A percentile compares a stretch with the other conserved stretches of the same genome.
Evolutionary conservation across 225 moss, liverwort and hornwort species (phyloP).

Genomic region (Straminergon stramineum): DNA sequence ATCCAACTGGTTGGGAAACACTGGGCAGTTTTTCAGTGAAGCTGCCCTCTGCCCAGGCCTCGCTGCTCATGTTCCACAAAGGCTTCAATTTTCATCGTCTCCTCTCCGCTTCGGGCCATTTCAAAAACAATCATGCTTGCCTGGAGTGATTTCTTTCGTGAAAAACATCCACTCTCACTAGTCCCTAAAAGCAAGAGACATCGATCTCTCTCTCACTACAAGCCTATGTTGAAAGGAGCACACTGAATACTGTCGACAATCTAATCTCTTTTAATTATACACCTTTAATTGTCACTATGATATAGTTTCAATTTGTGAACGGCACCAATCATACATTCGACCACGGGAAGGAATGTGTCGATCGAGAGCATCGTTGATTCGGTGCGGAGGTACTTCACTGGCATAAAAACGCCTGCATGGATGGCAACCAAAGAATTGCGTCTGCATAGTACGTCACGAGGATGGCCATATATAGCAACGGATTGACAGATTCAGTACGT

Average conservation of each 20-base stretch:
- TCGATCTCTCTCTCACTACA: neutral
- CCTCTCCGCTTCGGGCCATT: neutral
- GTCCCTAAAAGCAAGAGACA: neutral
- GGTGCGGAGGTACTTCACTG: neutral
- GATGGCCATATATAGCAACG: neutral
- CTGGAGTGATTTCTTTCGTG: neutral
- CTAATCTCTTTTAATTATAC: neutral
- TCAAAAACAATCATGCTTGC: no score
- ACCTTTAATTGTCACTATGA: neutral
- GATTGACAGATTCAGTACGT: neutral
- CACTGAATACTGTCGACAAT: neutral
- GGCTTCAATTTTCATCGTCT: neutral
- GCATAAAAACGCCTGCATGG: neutral
- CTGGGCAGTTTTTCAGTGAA: neutral
- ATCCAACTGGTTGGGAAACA: neutral
- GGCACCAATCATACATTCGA: neutral
- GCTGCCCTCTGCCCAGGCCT: neutral
- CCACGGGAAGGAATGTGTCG: neutral
- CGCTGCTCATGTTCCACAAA: neutral
- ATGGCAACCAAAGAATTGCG: neutral
- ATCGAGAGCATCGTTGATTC: neutral
- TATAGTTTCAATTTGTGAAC: neutral
- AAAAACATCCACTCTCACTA: neutral
- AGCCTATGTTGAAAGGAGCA: neutral
- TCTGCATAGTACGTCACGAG: neutral